Evolutionary conservation across 371 early-diverging fungal species (phyloP).

Genomic region (Funneliformis caledonium): DNA sequence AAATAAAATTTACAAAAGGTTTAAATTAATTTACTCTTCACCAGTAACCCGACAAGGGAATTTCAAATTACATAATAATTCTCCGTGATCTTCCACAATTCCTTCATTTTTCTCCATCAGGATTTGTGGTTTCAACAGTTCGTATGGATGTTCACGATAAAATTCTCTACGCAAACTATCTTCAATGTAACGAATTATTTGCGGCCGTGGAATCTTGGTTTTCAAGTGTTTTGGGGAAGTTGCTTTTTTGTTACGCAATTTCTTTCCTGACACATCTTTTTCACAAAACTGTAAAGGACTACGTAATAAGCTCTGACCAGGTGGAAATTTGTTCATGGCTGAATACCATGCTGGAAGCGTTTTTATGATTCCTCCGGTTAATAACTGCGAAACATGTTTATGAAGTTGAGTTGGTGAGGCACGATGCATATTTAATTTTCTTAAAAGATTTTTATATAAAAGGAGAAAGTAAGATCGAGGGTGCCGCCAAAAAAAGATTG

Average conservation of each 20-base stretch:
- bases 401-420: constrained; percentile 43
- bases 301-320: constrained; percentile 69
- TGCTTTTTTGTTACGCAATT: constrained; percentile 46
- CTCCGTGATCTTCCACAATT: neutral
- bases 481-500: no score
- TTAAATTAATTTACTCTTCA: constrained; percentile 61
- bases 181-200: constrained; percentile 84
- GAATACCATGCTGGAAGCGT: constrained; percentile 67
- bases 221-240: constrained; percentile 62
- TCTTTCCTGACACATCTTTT: constrained; percentile 27
- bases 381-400: constrained; percentile 55
- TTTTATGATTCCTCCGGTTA: constrained; percentile 61
- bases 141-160: constrained; percentile 89
- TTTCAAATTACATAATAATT: constrained; percentile 47
- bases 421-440: neutral
- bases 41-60: constrained; percentile 62
- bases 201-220: constrained; percentile 61
- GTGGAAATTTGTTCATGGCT: constrained; percentile 62
- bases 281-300: constrained; percentile 42
- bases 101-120: constrained; percentile 61
- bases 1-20: neutral
- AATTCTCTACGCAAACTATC: constrained; percentile 82
- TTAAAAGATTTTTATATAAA: neutral
- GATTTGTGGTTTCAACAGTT: constrained; percentile 70
- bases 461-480: neutral